A percentile compares a stretch with the other conserved stretches of the same genome.
These are phyloP conservation scores for Acer campestre DNA, from an alignment of 345 rosid species.

Conservation along the genomic window DNA sequence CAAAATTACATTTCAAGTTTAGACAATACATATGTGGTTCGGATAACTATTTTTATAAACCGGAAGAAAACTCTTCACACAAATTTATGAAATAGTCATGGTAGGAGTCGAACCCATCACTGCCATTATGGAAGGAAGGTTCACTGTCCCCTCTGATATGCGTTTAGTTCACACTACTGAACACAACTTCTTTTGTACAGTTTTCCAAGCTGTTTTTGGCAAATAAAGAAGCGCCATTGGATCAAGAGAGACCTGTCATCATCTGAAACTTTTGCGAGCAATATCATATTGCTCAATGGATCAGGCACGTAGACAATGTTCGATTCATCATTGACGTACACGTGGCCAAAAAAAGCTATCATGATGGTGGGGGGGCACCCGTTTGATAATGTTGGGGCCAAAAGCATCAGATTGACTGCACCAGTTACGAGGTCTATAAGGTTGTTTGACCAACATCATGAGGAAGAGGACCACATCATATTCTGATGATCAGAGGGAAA, in stretches of 20 bases:
- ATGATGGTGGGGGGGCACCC: slow-evolving; percentile 13
- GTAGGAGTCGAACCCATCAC: too few species aligned
- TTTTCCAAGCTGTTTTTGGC: slow-evolving; percentile 17
- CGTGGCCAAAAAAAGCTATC: slow-evolving; percentile 22
- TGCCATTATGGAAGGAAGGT: too few species aligned
- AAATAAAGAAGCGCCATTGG: slow-evolving; percentile 27
- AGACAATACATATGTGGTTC: too few species aligned
- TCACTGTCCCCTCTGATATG: too few species aligned
- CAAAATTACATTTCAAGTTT: too few species aligned
- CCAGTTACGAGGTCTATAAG: slow-evolving; percentile 23
- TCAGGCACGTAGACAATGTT: background rate
- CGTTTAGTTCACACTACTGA: background rate
- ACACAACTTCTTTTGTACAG: background rate
- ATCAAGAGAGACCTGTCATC: slow-evolving; percentile 22
- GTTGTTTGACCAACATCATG: slow-evolving; percentile 32
- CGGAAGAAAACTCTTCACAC: too few species aligned
- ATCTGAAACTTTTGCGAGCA: slow-evolving; percentile 18
- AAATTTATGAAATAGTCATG: too few species aligned
- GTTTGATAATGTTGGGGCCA: slow-evolving; percentile 6
- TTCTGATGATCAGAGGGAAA: slow-evolving; percentile 13
- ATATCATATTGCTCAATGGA: slow-evolving; percentile 12
- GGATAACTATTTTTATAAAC: too few species aligned
- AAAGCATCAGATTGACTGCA: slow-evolving; percentile 34
- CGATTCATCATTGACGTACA: slow-evolving; percentile 25
- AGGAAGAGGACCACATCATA: slow-evolving; percentile 9